Conservation (phyloP, 2,329 filamentous ascomycete species). For the Berkeleyomyces basicola region DNA sequence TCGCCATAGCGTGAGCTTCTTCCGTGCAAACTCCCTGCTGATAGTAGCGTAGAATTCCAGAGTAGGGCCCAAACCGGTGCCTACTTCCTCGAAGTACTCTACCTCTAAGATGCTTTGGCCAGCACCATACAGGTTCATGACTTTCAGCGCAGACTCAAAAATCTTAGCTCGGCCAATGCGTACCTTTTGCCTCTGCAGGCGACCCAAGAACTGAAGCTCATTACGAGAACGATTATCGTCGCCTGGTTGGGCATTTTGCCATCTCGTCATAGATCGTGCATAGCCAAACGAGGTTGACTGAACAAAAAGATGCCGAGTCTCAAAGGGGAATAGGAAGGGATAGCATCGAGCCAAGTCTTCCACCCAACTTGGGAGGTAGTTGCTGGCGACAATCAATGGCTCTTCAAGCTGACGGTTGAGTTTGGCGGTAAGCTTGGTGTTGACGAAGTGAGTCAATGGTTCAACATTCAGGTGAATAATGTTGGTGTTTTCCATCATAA, state of each 20-base stretch:
- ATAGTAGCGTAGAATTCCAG: conserved; percentile 97
- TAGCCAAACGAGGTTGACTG: conserved; percentile 98
- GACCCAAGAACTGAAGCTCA: conserved; percentile 77
- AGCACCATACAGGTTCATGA: conserved; percentile 97
- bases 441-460: conserved; percentile 86
- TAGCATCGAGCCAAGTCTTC: conserved; percentile 88
- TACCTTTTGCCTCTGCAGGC: conserved; percentile 93
- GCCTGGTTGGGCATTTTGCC: conserved; percentile 78
- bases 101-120: conserved; percentile 92
- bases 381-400: conserved; percentile 90
- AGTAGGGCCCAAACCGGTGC: conserved; percentile 86
- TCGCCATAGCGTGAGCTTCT: conserved; percentile 91
- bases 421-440: conserved; percentile 95
- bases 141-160: conserved; percentile 88
- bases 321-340: conserved; percentile 94
- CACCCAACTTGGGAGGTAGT: conserved; percentile 88
- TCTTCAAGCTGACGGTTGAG: conserved; percentile 94
- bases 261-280: conserved; percentile 88
- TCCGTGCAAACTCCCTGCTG: conserved; percentile 92
- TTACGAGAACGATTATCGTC: conserved; percentile 78
- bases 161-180: conserved; percentile 90
- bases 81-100: conserved; percentile 97
- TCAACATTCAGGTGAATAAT: conserved; percentile 58
- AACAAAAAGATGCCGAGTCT: conserved; percentile 89
- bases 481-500: conserved; percentile 62